A percentile compares a stretch with the other conserved stretches of the same genome.
These are phyloP conservation scores for Ascochyta koolunga DNA, from an alignment of 2,329 filamentous ascomycete genomes.

Conservation along the genomic window DNA sequence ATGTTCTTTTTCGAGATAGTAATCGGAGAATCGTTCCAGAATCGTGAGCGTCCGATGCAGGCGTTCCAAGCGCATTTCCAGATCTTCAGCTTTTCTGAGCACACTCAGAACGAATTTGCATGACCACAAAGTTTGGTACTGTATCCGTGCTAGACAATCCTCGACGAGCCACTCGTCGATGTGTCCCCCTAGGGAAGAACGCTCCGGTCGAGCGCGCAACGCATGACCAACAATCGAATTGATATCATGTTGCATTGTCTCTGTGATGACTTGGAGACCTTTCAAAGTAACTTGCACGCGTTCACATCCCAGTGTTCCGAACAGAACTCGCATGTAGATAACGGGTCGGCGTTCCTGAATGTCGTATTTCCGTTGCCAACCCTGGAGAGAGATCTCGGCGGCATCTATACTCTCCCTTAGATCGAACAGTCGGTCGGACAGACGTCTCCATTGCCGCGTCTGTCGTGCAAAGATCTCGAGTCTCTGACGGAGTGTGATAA, in stretches of 20 bases:
- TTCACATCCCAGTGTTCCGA: constrained; percentile 28
- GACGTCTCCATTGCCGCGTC: constrained; percentile 22
- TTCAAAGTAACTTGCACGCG: constrained; percentile 17
- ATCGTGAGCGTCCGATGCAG: constrained; percentile 27
- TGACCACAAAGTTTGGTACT: constrained; percentile 25
- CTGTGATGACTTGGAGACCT: constrained; percentile 15
- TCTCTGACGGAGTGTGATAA: constrained; percentile 23
- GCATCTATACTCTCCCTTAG: constrained; percentile 27
- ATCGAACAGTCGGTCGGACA: constrained; percentile 34
- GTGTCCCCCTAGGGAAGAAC: neutral
- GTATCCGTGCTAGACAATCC: constrained; percentile 27
- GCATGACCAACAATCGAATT: constrained; percentile 25
- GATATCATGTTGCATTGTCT: constrained; percentile 21
- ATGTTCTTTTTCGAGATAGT: constrained; percentile 33
- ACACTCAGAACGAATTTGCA: constrained; percentile 30
- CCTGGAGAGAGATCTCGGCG: constrained; percentile 26
- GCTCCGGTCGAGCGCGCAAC: constrained; percentile 16
- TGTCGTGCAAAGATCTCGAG: constrained; percentile 28
- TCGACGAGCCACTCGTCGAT: constrained; percentile 23
- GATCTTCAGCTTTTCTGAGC: constrained; percentile 21
- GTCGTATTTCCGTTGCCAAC: constrained; percentile 34
- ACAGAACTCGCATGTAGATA: constrained; percentile 30
- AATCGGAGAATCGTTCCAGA: constrained; percentile 32
- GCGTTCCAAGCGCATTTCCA: constrained; percentile 25
- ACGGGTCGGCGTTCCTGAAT: constrained; percentile 24